Evolutionary conservation across 1,284 basidiomycete genomes (phyloP).

Genomic region (Farysia itapuensis): DNA sequence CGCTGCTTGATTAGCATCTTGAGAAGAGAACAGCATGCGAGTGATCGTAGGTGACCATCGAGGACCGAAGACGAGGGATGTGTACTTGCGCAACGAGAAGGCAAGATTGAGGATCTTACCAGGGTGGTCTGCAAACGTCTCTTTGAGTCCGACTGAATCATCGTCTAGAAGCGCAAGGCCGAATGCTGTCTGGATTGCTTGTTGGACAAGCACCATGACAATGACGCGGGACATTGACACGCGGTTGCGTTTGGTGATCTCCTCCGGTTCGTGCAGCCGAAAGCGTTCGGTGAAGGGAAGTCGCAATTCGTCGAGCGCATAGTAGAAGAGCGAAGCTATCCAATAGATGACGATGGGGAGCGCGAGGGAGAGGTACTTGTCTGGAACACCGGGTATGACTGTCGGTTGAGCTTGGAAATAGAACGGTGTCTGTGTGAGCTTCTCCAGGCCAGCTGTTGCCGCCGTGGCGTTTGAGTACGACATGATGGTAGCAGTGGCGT

Average conservation of each 20-base stretch:
- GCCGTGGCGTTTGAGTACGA: too few species aligned
- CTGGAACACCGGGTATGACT: conserved; percentile 70
- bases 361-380: conserved; percentile 73
- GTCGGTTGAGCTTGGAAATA: conserved; percentile 67
- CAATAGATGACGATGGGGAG: conserved; percentile 86
- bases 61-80: conserved; percentile 7
- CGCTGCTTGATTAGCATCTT: conserved; percentile 59
- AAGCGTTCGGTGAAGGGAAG: conserved; percentile 80
- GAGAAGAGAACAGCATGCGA: conserved; percentile 21
- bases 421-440: conserved; percentile 36
- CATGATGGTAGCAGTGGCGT: too few species aligned
- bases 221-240: conserved; percentile 74
- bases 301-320: conserved; percentile 70
- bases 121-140: conserved; percentile 64
- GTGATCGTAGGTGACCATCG: conserved; percentile 4
- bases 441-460: conserved; percentile 19
- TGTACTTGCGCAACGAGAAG: conserved; percentile 6
- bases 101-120: conserved; percentile 24
- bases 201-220: conserved; percentile 78
- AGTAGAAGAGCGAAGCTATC: conserved; percentile 77
- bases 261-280: conserved; percentile 82
- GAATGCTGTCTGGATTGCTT: conserved; percentile 77
- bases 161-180: conserved; percentile 73
- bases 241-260: conserved; percentile 76
- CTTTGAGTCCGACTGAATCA: conserved; percentile 49